Evolutionary conservation across 2,329 filamentous ascomycete species (phyloP).

Genomic region (Albifimbria verrucaria): DNA sequence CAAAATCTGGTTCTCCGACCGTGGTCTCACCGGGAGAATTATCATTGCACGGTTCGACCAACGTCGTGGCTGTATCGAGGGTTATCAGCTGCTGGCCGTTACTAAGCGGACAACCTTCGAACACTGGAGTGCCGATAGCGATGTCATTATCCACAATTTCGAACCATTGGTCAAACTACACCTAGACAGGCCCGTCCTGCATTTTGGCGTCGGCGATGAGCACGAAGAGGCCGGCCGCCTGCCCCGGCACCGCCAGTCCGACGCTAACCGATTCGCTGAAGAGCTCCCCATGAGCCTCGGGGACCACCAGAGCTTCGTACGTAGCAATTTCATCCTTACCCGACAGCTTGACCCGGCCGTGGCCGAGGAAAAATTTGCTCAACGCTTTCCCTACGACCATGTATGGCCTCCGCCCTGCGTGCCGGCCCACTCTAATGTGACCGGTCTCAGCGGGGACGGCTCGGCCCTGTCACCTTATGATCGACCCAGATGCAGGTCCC

Average conservation of each 20-base stretch:
- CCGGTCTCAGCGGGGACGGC: conserved; percentile 23
- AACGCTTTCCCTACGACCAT: conserved; percentile 42
- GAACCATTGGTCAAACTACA: conserved; percentile 68
- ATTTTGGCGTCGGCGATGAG: conserved; percentile 38
- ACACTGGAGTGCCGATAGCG: conserved; percentile 61
- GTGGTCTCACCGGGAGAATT: conserved; percentile 68
- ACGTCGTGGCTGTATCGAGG: conserved; percentile 72
- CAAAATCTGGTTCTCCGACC: conserved; percentile 85
- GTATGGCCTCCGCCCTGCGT: conserved; percentile 76
- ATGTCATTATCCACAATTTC: conserved; percentile 71
- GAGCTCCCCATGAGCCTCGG: conserved; percentile 53
- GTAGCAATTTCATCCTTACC: conserved; percentile 67
- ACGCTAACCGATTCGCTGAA: conserved; percentile 39
- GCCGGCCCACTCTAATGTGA: conserved; percentile 57
- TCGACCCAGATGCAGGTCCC: conserved; percentile 45
- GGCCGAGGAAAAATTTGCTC: conserved; percentile 24
- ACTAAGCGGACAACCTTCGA: conserved; percentile 52
- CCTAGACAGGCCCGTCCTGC: conserved; percentile 68
- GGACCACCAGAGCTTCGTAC: conserved; percentile 46
- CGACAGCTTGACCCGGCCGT: conserved; percentile 40
- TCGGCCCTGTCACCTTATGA: conserved; percentile 22
- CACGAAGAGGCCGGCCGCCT: conserved; percentile 16
- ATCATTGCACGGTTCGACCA: conserved; percentile 76
- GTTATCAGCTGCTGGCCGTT: conserved; percentile 70
- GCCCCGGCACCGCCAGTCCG: conserved; percentile 10